phyloP scores from a whole-genome alignment of 192 early-diverging fungal species.

The Phlyctochytrium bullatum region DNA sequence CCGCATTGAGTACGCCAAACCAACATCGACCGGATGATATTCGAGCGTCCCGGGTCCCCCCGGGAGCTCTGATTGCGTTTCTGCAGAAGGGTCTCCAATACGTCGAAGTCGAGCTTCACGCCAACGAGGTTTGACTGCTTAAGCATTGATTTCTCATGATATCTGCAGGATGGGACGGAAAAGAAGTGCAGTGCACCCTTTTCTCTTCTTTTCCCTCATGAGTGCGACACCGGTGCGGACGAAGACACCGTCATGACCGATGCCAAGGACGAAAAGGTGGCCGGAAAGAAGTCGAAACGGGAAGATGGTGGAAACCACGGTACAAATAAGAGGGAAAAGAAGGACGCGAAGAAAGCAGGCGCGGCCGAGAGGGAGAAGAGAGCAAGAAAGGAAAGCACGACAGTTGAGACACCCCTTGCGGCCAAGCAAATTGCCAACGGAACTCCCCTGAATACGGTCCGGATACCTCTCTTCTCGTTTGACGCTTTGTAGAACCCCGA shows the following conservation, averaged over 20 bases:
- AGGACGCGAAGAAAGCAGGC: neutral
- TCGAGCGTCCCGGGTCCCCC: conserved; percentile 57
- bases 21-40: conserved; percentile 1
- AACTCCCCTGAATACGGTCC: no score
- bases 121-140: conserved; percentile 71
- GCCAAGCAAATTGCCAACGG: no score
- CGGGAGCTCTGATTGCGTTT: conserved; percentile 78
- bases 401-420: neutral
- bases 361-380: conserved; percentile 12
- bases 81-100: conserved; percentile 92
- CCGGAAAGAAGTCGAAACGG: conserved; percentile 14
- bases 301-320: conserved; percentile 14
- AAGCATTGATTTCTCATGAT: no score
- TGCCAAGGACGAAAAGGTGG: conserved; percentile 21
- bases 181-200: conserved; percentile 71
- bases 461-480: no score
- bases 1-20: no score
- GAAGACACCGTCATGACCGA: conserved; percentile 8
- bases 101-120: conserved; percentile 84
- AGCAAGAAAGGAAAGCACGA: conserved; percentile 10
- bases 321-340: conserved; percentile 11
- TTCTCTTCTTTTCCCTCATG: conserved; percentile 62
- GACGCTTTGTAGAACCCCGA: no score
- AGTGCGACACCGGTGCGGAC: conserved; percentile 50
- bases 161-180: conserved; percentile 71